A percentile compares a stretch with the other conserved stretches of the same genome.
phyloP scores from a whole-genome alignment of 208 protist genomes.

The Crithidia sp. region DNA sequence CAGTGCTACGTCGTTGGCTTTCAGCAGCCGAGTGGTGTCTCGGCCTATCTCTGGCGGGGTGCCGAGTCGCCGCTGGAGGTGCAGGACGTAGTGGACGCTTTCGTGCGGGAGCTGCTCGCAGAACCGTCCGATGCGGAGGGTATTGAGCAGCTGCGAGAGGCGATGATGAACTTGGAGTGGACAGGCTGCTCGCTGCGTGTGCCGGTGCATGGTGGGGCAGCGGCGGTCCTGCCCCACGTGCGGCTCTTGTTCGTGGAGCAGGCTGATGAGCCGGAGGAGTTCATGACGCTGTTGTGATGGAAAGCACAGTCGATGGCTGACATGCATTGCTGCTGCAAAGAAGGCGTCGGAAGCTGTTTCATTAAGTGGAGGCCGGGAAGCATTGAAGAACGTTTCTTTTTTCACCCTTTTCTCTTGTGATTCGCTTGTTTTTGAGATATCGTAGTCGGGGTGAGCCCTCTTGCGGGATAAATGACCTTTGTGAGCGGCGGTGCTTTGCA shows the following conservation, averaged over 20 bases:
- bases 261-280: slow-evolving; percentile 75
- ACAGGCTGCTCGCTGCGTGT: slow-evolving; percentile 15
- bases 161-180: slow-evolving; percentile 10
- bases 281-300: slow-evolving; percentile 49
- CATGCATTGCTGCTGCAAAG: too few species aligned
- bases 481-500: too few species aligned
- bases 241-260: slow-evolving; percentile 56
- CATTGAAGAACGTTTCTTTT: slow-evolving; percentile 1
- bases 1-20: slow-evolving; percentile 63
- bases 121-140: background rate
- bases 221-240: slow-evolving; percentile 31
- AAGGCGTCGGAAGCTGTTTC: too few species aligned
- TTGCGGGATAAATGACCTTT: too few species aligned
- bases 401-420: background rate
- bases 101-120: slow-evolving; percentile 13
- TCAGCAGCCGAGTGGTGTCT: slow-evolving; percentile 31
- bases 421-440: background rate
- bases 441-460: too few species aligned
- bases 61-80: slow-evolving; percentile 30
- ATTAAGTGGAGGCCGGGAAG: too few species aligned
- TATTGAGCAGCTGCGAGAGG: background rate
- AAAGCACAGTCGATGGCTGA: too few species aligned
- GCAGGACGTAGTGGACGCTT: slow-evolving; percentile 31
- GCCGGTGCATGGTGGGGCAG: slow-evolving; percentile 4
- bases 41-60: slow-evolving; percentile 65